Evolutionary conservation across 2,329 filamentous ascomycete genomes (phyloP), one percentile per base, ranked within the genome.

Genomic region (Aspergillus unguis): DNA sequence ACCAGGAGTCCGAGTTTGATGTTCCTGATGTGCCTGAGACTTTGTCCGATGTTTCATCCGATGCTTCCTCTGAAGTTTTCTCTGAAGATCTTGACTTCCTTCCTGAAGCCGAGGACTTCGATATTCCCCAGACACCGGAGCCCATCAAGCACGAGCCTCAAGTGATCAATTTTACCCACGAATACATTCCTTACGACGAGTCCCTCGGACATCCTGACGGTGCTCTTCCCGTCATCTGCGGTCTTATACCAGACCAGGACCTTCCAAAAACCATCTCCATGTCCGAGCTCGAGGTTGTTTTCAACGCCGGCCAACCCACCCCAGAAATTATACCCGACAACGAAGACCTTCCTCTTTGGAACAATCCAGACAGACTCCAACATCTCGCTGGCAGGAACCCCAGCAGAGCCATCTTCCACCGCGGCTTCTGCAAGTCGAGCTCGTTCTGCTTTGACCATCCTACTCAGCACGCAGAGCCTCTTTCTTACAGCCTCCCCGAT

Each of bases 201-300:
- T 3, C 17, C 1, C 8, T 50, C 5, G 31, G 36, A 8, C 35
- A 35, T 4, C 9, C 23, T 5, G 38, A 47, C 23, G 32, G 33
- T 4, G 8, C 51, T n/a, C 33, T 53, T n/a, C 46, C 51, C 3
- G n/a, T 50, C 23, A 52, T 56, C 25, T 29, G 33, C 4, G 42
- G 42, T 10, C 5, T 48, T 2, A 41, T 50, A 4, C 46, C 50
- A 4, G 54, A 56, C 28, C 32, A 50, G 9, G 27, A 54, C 28
- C 38, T 54, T 5, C 51, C 51, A 1, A 32, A 17, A 3, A 32
- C 35, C 0, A 37, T 53, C 17, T 31, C 11, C 11, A 37, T 54
- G 33, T 9, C 28, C 9, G 52, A 58, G 4, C 17, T 56, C 9
- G 47, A 58, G 28, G 8, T 56, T 38, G 6, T 25, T 38, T 7